Evolutionary conservation across 352 stramenopile genomes (phyloP).

Genomic region (Stephanocyclus meneghinianus): DNA sequence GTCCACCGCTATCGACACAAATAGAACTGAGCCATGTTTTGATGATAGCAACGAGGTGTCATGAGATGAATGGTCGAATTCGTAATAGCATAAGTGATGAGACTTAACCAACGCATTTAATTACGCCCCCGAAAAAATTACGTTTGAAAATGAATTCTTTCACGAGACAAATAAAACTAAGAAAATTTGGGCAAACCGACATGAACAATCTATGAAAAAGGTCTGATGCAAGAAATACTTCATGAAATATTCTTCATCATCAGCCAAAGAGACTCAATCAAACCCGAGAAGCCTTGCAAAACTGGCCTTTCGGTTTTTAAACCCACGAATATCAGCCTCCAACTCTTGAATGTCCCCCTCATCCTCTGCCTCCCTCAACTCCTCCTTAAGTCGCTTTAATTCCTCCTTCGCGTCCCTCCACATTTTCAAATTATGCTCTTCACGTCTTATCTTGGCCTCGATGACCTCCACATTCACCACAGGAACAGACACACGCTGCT

Average conservation of each 20-base stretch:
- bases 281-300: neutral
- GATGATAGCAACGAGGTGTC: too few species aligned
- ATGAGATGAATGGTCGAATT: too few species aligned
- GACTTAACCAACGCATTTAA: too few species aligned
- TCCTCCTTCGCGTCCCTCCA: neutral
- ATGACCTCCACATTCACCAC: neutral
- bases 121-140: too few species aligned
- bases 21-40: too few species aligned
- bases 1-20: too few species aligned
- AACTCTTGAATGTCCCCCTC: slow-evolving; percentile 2
- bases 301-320: neutral
- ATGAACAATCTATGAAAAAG: too few species aligned
- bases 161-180: too few species aligned
- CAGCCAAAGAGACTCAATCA: neutral
- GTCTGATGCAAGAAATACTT: too few species aligned
- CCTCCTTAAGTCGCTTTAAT: neutral
- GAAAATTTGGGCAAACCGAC: too few species aligned
- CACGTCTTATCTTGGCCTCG: neutral
- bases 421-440: slow-evolving; percentile 4
- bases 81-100: too few species aligned
- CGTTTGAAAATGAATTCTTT: too few species aligned
- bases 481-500: neutral
- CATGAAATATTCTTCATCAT: neutral
- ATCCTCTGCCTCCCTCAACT: neutral
- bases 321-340: slow-evolving; percentile 1